These are phyloP conservation scores for Silybum marianum DNA, from an alignment of 129 eudicot genomes.

Conservation along the genomic window DNA sequence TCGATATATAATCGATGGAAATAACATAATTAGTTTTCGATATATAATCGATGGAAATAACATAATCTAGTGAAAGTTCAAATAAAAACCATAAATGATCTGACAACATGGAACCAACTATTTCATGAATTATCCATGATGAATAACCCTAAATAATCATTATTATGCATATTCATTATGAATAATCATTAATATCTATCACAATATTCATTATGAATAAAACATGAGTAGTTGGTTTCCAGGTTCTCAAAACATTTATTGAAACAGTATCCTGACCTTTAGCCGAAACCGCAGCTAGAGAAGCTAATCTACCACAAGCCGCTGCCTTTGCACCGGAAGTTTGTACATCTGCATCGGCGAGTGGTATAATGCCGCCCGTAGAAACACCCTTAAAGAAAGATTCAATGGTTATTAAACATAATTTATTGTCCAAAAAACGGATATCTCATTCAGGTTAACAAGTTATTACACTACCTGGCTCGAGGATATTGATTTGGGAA, in stretches of 20 bases:
- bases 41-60: not conserved
- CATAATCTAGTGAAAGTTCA: not conserved
- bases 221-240: not conserved
- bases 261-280: constrained; percentile 51
- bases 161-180: not conserved
- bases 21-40: not conserved
- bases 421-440: not conserved
- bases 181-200: not conserved
- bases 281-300: constrained; percentile 64
- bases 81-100: not conserved
- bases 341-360: constrained; percentile 65
- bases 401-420: constrained; percentile 1
- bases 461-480: constrained; percentile 50
- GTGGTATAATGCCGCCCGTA: constrained; percentile 49
- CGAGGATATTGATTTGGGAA: constrained; percentile 33
- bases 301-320: constrained; percentile 80
- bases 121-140: not conserved
- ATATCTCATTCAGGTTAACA: constrained; percentile 2
- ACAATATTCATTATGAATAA: not conserved
- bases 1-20: not conserved
- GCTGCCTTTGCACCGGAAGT: constrained; percentile 93
- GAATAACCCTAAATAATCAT: not conserved
- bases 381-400: constrained; percentile 47
- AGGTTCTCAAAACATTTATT: not conserved
- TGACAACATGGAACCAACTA: not conserved